Percentiles rank a stretch among this genome's conserved stretches.
Evolutionary conservation across 305 asterid genomes (phyloP).

Genomic region (Rubia tinctorum): DNA sequence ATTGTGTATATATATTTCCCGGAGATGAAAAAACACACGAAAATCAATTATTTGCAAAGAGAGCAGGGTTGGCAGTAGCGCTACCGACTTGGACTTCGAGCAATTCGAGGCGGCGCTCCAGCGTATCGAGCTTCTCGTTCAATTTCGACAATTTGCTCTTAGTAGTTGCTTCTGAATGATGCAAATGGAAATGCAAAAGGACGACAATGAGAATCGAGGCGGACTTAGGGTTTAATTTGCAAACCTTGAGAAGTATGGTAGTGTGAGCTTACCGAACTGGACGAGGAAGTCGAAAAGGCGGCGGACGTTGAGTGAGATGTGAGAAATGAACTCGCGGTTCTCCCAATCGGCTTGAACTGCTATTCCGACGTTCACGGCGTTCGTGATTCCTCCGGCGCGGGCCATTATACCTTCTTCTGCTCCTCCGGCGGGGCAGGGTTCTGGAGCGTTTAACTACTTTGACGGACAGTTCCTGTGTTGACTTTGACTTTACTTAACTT

Average conservation of each 20-base stretch:
- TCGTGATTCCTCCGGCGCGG: slow-evolving; percentile 86
- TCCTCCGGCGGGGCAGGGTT: not conserved
- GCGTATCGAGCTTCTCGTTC: slow-evolving; percentile 85
- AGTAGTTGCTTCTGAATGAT: slow-evolving; percentile 35
- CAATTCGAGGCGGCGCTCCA: slow-evolving; percentile 75
- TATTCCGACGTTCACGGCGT: slow-evolving; percentile 88
- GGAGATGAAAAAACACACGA: no score
- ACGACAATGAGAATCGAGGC: slow-evolving; percentile 14
- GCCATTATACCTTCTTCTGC: slow-evolving; percentile 38
- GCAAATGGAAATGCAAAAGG: not conserved
- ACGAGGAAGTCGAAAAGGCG: slow-evolving; percentile 93
- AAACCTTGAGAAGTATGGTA: not conserved
- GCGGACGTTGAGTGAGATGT: slow-evolving; percentile 83
- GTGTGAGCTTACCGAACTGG: slow-evolving; percentile 57
- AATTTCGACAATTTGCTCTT: slow-evolving; percentile 40
- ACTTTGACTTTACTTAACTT: not conserved
- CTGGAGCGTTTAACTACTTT: not conserved
- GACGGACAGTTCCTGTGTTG: not conserved
- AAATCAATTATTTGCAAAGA: slow-evolving; percentile 17
- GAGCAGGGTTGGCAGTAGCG: no score
- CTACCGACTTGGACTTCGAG: no score
- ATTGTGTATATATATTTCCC: not conserved
- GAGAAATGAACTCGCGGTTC: slow-evolving; percentile 88
- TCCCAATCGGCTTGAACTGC: slow-evolving; percentile 99
- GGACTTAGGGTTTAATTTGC: not conserved